Evolutionary conservation across 2,329 filamentous ascomycete genomes (phyloP), one percentile per base, ranked within the genome.

Genomic region (Ceratocystis huliohia): DNA sequence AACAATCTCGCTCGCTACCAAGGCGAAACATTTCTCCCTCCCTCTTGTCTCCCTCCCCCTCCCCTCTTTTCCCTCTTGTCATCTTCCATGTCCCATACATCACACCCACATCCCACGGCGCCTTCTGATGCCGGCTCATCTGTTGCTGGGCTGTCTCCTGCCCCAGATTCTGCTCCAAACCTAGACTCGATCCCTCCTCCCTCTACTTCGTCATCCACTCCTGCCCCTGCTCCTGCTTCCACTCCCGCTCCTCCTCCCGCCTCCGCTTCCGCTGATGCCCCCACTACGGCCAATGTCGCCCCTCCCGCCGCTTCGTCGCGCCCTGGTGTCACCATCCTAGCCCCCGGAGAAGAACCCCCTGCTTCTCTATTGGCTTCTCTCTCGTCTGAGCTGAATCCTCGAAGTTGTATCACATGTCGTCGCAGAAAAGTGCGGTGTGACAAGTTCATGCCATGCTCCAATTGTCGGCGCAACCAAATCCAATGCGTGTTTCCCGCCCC

Each of bases 401-500:
- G 79, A 68, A 80, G 78, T 69, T 81, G 79, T 70, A 78, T 81
- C 20, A 80, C 78, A 48, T 81, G 79, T 69, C 76, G 79, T 10
- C 77, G 79, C 57, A 78, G 85, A 69, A 88, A 89, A 74, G 88
- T 91, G 65, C 87, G 87, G 72, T 91, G 88, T 79, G 87, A 91
- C 77, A 91, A 91, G 77, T 81, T 83, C 71, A 84, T 89, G 78
- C 86, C 88, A 17, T 91, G 88, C 74, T 84, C 84, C 71, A 91
- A 91, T 74, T 91, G 88, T 74, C 82, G 82, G 53, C 83, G 86
- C 69, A 86, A 86, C 50, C 78, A 85, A 70, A 88, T 88, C 67
- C 82, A 87, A 70, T 91, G 88, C 74, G 77, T 89, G 62, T 91
- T 89, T 72, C 88, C 88, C 1, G 85, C 87, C 1, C 88, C 88